Base-by-base conservation (phyloP, 345 rosid genomes). In the Brassica cretica region DNA sequence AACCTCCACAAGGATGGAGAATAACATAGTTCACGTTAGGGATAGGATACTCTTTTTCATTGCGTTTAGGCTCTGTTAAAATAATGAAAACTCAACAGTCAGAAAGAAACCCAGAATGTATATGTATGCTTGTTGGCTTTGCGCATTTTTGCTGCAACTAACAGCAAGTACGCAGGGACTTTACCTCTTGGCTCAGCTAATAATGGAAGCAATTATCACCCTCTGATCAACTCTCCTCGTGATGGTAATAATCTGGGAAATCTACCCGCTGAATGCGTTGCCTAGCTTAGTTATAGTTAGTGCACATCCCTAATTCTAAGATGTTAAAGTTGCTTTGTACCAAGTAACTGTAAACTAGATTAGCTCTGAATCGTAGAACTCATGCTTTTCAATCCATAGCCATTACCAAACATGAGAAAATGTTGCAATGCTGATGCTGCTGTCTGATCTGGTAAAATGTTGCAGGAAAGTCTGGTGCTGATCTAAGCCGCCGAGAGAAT, bases 401-500 rank as follows among this genome's bases (percentile, higher is more conserved):
- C 32, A 18, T 33, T 35, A 66, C 7, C 7, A 66, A 61, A 76
- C 55, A 29, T 15, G 9, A 66, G 39, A 58, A 58, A 60, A 24
- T 51, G 19, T 32, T 51, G 6, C 58, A 16, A 51, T 60, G 16
- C 55, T 12, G 55, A 46, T 46, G 55, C 55, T 14, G 55, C 16
- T 46, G 55, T 14, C 56, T 49, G 3, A 49, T 49, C 56, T 49
- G 56, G 7, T 49, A 49, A 49, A 16, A 25, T 68, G 68, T 19
- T 68, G 67, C 80, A 83, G 90, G 81, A 71, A 72, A 64, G 61
- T 53, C 72, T 0, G 8, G 11, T 44, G 63, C 51, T 49, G 76
- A 80, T 73, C 71, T 84, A 70, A 74, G 3, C 19, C 49, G 76
- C 61, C 79, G 49, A 5, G 76, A 64, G 78, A 77, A 58, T 81